Evolutionary conservation across 345 rosid species (phyloP).

Genomic region (Dipteronia sinensis): DNA sequence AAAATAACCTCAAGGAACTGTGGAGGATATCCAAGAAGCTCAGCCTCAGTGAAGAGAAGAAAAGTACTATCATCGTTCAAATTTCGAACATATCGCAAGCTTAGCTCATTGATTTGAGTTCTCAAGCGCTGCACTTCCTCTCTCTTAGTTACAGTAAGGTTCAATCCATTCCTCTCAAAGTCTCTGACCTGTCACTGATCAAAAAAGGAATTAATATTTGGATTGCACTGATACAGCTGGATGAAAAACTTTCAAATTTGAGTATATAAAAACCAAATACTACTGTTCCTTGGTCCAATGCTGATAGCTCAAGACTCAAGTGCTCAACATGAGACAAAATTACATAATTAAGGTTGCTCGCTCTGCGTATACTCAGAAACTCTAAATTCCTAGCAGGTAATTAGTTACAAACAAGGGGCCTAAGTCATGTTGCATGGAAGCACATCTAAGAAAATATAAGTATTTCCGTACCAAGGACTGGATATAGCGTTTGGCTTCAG

Average conservation of each 20-base stretch:
- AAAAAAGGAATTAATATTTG: slow-evolving; percentile 46
- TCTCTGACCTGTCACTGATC: slow-evolving; percentile 96
- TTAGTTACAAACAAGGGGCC: not conserved
- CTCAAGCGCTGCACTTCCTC: slow-evolving; percentile 76
- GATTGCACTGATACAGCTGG: slow-evolving; percentile 20
- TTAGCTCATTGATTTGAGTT: slow-evolving; percentile 70
- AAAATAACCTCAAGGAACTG: slow-evolving; percentile 71
- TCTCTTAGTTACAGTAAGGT: slow-evolving; percentile 78
- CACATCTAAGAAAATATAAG: slow-evolving; percentile 10
- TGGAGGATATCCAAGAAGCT: slow-evolving; percentile 74
- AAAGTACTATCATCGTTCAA: slow-evolving; percentile 67
- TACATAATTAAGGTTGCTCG: not conserved
- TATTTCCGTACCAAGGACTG: slow-evolving; percentile 76
- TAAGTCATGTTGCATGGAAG: not conserved
- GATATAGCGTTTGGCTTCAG: slow-evolving; percentile 64
- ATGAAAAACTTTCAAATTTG: not conserved
- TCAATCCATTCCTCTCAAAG: slow-evolving; percentile 83
- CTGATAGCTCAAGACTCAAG: not conserved
- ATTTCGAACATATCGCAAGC: slow-evolving; percentile 67
- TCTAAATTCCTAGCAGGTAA: not conserved
- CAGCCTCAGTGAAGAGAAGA: slow-evolving; percentile 67
- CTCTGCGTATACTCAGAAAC: not conserved
- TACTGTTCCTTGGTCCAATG: slow-evolving; percentile 2
- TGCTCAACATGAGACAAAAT: not conserved
- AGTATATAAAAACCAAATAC: not conserved